phyloP scores from a whole-genome alignment of 129 eudicot genomes.

The Chrysanthemum seticuspe region DNA sequence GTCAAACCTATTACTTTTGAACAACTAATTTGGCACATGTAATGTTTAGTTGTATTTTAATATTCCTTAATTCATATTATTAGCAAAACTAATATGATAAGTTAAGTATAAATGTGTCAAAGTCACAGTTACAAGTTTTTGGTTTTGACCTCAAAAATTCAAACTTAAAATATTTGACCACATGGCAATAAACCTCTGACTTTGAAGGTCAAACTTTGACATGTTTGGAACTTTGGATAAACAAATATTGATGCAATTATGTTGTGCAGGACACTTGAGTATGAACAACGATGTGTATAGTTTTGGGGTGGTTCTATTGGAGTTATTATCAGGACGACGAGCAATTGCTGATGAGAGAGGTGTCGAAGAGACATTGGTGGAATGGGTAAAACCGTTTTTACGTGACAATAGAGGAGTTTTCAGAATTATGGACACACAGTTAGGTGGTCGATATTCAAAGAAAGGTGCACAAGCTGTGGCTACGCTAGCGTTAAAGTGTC shows the following conservation, averaged over 20 bases:
- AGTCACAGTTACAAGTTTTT: not conserved
- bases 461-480: slow-evolving; percentile 65
- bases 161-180: not conserved
- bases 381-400: slow-evolving; percentile 74
- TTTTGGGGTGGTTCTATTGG: slow-evolving; percentile 71
- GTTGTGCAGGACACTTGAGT: slow-evolving; percentile 56
- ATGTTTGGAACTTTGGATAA: not conserved
- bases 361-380: slow-evolving; percentile 63
- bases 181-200: not conserved
- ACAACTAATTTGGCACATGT: not conserved
- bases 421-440: slow-evolving; percentile 79
- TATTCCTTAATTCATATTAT: not conserved
- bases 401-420: slow-evolving; percentile 53
- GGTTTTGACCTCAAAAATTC: not conserved
- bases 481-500: slow-evolving; percentile 54
- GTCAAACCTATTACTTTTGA: slow-evolving; percentile 18
- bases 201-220: no score
- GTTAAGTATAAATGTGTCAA: not conserved
- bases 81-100: not conserved
- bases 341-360: slow-evolving; percentile 62
- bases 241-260: not conserved
- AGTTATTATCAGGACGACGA: slow-evolving; percentile 71
- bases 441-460: slow-evolving; percentile 70
- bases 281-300: slow-evolving; percentile 71
- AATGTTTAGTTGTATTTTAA: not conserved